These are phyloP conservation scores for Corylus avellana DNA, from an alignment of 306 rosid genomes.

Conservation along the genomic window DNA sequence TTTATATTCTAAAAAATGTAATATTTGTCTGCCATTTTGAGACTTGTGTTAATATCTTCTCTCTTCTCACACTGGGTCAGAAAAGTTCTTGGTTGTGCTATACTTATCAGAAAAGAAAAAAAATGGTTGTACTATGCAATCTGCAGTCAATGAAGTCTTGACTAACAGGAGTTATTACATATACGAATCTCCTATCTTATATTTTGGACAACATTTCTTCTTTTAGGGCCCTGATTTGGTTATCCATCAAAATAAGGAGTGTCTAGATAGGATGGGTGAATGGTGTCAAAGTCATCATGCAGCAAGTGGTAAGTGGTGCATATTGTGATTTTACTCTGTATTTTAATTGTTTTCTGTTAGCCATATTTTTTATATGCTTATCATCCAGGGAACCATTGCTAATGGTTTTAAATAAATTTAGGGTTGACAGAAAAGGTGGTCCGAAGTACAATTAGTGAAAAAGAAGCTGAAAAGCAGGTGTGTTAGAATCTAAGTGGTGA, in stretches of 20 bases:
- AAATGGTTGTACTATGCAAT: background rate
- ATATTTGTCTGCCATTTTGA: background rate
- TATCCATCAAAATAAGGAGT: conserved; percentile 81
- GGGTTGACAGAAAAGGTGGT: conserved; percentile 80
- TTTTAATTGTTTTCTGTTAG: background rate
- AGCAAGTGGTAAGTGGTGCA: conserved; percentile 79
- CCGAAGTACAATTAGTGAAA: conserved; percentile 70
- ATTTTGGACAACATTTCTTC: conserved; percentile 22
- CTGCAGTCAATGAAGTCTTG: conserved; percentile 9
- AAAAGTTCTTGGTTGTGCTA: conserved; percentile 3
- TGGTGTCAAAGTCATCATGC: conserved; percentile 95
- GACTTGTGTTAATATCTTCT: background rate
- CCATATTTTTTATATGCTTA: conserved; percentile 13
- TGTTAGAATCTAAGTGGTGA: conserved; percentile 23
- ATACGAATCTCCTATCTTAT: conserved; percentile 6
- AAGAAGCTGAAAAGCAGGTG: conserved; percentile 93
- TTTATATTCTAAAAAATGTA: conserved; percentile 1
- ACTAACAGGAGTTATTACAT: conserved; percentile 2
- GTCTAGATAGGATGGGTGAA: conserved; percentile 89
- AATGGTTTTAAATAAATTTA: conserved; percentile 31
- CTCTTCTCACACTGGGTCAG: background rate
- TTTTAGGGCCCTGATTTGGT: conserved; percentile 96
- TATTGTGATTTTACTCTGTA: conserved; percentile 13
- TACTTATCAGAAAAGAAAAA: background rate
- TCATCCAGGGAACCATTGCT: conserved; percentile 22